These are phyloP conservation scores for Phytophthora agathidicida DNA, from an alignment of 352 stramenopile species.

Conservation along the genomic window DNA sequence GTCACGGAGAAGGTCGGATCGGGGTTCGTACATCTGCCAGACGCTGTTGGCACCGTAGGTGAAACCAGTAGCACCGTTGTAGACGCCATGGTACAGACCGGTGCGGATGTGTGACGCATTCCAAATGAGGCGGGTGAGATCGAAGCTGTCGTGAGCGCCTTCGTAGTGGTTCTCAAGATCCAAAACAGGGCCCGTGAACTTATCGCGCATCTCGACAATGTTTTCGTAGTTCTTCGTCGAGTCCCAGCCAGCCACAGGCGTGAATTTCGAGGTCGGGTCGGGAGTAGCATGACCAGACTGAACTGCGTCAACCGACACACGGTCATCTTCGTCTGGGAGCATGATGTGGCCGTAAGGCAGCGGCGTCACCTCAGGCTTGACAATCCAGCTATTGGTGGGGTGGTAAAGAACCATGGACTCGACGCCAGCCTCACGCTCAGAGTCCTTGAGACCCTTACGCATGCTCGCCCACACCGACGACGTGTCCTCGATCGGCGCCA, in stretches of 20 bases:
- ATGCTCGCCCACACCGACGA: slow-evolving; percentile 22
- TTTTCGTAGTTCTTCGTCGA: slow-evolving; percentile 39
- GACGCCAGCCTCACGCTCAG: slow-evolving; percentile 10
- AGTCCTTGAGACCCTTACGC: slow-evolving; percentile 14
- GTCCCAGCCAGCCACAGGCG: not conserved
- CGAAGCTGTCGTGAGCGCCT: slow-evolving; percentile 15
- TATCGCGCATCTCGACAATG: slow-evolving; percentile 28
- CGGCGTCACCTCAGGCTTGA: slow-evolving; percentile 1
- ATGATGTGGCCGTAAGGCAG: slow-evolving; percentile 17
- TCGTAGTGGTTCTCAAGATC: slow-evolving; percentile 36
- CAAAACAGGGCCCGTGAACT: slow-evolving; percentile 18
- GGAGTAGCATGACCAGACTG: slow-evolving; percentile 17
- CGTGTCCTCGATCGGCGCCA: slow-evolving; percentile 13
- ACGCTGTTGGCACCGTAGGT: slow-evolving; percentile 30
- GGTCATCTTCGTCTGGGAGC: slow-evolving; percentile 14
- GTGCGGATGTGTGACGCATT: slow-evolving; percentile 23
- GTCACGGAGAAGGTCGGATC: slow-evolving; percentile 6
- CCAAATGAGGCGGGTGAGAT: slow-evolving; percentile 7
- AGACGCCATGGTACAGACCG: slow-evolving; percentile 28
- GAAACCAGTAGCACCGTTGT: slow-evolving; percentile 17
- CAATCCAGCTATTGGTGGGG: slow-evolving; percentile 6
- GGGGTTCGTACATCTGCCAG: slow-evolving; percentile 27
- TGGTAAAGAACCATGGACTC: slow-evolving; percentile 13
- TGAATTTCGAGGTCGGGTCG: slow-evolving; percentile 1
- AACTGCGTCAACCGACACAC: slow-evolving; percentile 12